These are phyloP conservation scores for Priceomyces melissophilus DNA, from an alignment of 805 yeast species.

Conservation along the genomic window DNA sequence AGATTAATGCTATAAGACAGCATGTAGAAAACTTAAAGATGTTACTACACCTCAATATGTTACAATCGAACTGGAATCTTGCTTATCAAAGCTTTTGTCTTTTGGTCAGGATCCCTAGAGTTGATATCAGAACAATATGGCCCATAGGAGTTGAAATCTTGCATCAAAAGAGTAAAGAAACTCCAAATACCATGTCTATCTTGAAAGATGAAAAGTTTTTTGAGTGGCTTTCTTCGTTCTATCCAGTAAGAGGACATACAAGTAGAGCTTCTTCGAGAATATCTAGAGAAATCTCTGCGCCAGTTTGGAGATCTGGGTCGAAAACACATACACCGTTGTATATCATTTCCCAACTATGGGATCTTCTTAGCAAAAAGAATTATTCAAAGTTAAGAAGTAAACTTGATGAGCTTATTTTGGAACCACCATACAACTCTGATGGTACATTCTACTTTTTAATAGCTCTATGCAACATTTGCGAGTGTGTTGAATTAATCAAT, in stretches of 20 bases:
- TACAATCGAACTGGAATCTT: slow-evolving; percentile 49
- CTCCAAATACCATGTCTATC: slow-evolving; percentile 1
- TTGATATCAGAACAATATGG: slow-evolving; percentile 61
- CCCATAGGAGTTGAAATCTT: slow-evolving; percentile 59
- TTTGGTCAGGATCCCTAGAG: slow-evolving; percentile 44
- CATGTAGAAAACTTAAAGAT: slow-evolving; percentile 36
- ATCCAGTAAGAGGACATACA: slow-evolving; percentile 10
- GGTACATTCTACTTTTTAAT: slow-evolving; percentile 38
- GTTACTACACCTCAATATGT: slow-evolving; percentile 48
- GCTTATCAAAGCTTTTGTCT: slow-evolving; percentile 54
- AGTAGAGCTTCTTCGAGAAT: slow-evolving; percentile 7
- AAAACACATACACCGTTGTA: slow-evolving; percentile 40
- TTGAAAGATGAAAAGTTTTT: slow-evolving; percentile 31
- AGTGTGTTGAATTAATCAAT: slow-evolving; percentile 18
- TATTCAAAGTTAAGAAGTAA: slow-evolving; percentile 30
- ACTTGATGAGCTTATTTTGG: slow-evolving; percentile 34
- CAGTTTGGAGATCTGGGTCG: slow-evolving; percentile 40
- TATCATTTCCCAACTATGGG: slow-evolving; percentile 41
- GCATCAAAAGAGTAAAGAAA: slow-evolving; percentile 9
- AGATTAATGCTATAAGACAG: slow-evolving; percentile 13
- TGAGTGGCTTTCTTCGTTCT: slow-evolving; percentile 34
- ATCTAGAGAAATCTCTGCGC: slow-evolving; percentile 20
- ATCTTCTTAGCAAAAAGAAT: slow-evolving; percentile 32
- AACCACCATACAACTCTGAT: slow-evolving; percentile 42
- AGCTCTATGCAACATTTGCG: slow-evolving; percentile 26